A percentile compares a stretch with the other conserved stretches of the same genome.
Evolutionary conservation across 164 flowering plant genomes (phyloP).

Genomic region (Protea cynaroides): DNA sequence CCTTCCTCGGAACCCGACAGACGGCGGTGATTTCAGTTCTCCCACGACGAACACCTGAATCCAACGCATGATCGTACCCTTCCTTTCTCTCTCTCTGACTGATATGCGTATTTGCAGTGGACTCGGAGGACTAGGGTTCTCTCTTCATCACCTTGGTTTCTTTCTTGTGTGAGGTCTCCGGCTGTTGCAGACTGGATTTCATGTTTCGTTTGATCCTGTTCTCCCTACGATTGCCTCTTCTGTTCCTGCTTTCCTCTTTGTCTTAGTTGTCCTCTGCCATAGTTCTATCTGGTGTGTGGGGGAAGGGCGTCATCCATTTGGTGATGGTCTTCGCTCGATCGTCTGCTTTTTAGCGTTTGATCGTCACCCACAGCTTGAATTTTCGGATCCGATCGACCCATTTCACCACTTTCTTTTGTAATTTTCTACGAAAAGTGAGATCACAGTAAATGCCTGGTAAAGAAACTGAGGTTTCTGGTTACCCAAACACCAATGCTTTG

Average conservation of each 20-base stretch:
- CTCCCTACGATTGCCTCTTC: too few species aligned
- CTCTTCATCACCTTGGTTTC: not conserved
- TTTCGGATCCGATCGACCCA: slow-evolving; percentile 1
- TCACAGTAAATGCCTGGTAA: not conserved
- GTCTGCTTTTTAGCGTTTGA: not conserved
- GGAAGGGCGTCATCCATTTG: not conserved
- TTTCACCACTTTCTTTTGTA: not conserved
- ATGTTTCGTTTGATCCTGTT: too few species aligned
- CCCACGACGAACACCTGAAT: not conserved
- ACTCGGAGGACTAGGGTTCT: not conserved
- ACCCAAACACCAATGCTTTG: slow-evolving; percentile 8
- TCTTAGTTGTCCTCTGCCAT: not conserved
- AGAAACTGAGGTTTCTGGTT: not conserved
- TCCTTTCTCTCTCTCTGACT: not conserved
- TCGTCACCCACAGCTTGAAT: not conserved
- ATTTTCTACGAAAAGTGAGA: too few species aligned
- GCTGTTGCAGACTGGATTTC: not conserved
- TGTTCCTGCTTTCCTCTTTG: too few species aligned
- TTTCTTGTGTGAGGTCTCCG: not conserved
- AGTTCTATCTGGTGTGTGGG: not conserved
- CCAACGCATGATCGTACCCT: not conserved
- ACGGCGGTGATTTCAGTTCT: slow-evolving; percentile 5
- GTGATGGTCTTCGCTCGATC: not conserved
- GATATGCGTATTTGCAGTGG: not conserved
- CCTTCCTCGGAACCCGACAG: slow-evolving; percentile 8